phyloP scores from a whole-genome alignment of 139 green algal species.

The Eudorina sp. region DNA sequence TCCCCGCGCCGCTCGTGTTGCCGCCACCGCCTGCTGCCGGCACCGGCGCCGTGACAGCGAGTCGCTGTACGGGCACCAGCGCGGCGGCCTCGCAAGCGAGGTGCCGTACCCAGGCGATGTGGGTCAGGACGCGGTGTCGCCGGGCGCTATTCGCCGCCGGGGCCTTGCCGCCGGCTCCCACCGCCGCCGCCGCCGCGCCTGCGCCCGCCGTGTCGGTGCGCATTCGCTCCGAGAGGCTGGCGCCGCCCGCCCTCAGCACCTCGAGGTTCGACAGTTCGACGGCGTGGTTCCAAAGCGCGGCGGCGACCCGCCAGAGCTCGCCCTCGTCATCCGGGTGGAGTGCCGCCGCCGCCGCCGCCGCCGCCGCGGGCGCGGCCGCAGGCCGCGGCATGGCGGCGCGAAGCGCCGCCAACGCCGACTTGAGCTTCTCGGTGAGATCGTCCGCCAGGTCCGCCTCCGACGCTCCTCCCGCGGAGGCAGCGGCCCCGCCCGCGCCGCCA shows the following conservation, averaged over 20 bases:
- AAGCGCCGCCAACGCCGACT: neutral
- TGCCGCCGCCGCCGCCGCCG: neutral
- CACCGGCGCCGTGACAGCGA: neutral
- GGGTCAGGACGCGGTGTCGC: constrained; percentile 7
- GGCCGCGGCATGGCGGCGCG: constrained; percentile 3
- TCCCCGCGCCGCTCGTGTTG: neutral
- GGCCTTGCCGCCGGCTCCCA: neutral
- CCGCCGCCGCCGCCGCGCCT: neutral
- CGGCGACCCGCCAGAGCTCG: neutral
- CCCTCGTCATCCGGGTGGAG: neutral
- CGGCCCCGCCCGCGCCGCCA: no score
- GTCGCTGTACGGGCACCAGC: constrained; percentile 3
- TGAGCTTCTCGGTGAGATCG: neutral
- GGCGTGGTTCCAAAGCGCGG: constrained; percentile 12
- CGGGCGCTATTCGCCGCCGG: neutral
- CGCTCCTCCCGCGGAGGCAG: neutral
- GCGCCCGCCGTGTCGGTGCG: neutral
- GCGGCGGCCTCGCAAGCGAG: neutral
- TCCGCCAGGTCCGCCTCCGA: neutral
- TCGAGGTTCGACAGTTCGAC: constrained; percentile 27
- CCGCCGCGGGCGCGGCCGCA: neutral
- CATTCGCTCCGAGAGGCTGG: neutral
- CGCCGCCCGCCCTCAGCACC: neutral
- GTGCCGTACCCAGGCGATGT: constrained; percentile 29
- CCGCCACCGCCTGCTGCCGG: no score